Base-by-base conservation (phyloP, 176 grass and related monocot genomes). In the Alloteropsis semialata region DNA sequence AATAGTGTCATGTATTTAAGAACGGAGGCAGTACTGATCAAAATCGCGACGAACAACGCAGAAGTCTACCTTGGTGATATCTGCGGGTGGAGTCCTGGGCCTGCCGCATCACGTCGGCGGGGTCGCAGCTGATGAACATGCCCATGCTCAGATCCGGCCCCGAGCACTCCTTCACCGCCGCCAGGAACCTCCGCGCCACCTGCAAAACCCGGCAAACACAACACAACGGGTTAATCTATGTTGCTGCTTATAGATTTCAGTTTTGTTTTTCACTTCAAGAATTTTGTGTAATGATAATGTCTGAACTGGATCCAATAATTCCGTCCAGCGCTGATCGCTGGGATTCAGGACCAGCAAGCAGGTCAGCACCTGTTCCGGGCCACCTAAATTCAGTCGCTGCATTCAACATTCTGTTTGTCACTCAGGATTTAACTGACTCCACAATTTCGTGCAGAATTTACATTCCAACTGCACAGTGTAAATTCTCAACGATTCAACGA, bases 101-200 rank as follows among this genome's bases (percentile, higher is more conserved):
- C 48, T 98, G 92, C 25, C 81, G 73, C 11, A 93, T n/a, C 81
- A 95, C 76, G 63, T 93, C 90, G 0, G 68, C 79, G 10, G 84
- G 65, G 76, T 89, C 74, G 81, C 77, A 93, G 78, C 69, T 87
- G 85, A 95, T 98, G 84, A 98, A 98, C 58, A 98, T 60, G n/a
- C 79, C 88, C 96, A 95, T 95, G 25, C 88, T 81, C 4, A 88
- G 71, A 12, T 77, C 79, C 49, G 86, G 83, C 2, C 44, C 65
- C 13, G 89, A 89, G 21, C 85, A 80, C 14, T 91, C 87, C 79
- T 87, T 74, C 27, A 87, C 92, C 7, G 96, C 92, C 11, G 50
- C 79, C 14, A 92, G 64, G 86, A 98, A 98, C 61, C 96, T 50
- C 67, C 77, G 88, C 18, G 93, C 96, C 10, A 93, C 93, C 96